Base-by-base conservation (phyloP, 1,284 basidiomycete genomes). In the Rhodotorula sp. region DNA sequence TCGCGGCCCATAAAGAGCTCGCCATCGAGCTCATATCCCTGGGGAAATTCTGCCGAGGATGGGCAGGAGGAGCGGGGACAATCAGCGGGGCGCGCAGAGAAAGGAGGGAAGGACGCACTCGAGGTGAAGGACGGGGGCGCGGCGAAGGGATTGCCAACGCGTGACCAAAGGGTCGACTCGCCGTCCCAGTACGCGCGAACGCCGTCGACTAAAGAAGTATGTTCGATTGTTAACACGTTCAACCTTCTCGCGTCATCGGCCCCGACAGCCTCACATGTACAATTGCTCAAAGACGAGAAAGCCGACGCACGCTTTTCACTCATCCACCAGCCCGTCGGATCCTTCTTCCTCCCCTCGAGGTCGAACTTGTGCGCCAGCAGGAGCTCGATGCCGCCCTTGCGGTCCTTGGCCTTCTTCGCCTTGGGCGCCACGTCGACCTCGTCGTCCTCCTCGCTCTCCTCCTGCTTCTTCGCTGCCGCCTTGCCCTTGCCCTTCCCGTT, bases 271-370 rank as follows among this genome's bases (percentile, higher is more conserved):
- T n/a, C n/a, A n/a, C n/a, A n/a, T n/a, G n/a, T n/a, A n/a, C n/a
- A n/a, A n/a, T n/a, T n/a, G n/a, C n/a, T n/a, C n/a, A n/a, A 46
- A 53, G 17, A 13, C 37, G 64, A 70, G 83, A n/a, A 73, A 85
- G 85, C 85, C 81, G 53, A 88, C 86, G 87, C 86, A 66, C 88
- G 79, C 76, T 88, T 89, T 78, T 90, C 88, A 34, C 87, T 88
- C 39, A 89, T 84, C 87, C 87, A 89, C 86, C 86, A 89, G 0
- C 86, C 87, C 19, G 84, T 85, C 0, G 87, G 88, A 76, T 89
- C 87, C 32, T 70, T 46, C 56, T 83, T 81, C 0, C 86, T 86
- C 19, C 79, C 84, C 22, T 86, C 86, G 85, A 87, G 88, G 63
- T 87, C 86, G 86, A 87, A 89, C 69, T 87, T 87, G 70, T 85